Evolutionary conservation across 768 basidiomycete genomes (phyloP).

Genomic region (Auricularia sp.): DNA sequence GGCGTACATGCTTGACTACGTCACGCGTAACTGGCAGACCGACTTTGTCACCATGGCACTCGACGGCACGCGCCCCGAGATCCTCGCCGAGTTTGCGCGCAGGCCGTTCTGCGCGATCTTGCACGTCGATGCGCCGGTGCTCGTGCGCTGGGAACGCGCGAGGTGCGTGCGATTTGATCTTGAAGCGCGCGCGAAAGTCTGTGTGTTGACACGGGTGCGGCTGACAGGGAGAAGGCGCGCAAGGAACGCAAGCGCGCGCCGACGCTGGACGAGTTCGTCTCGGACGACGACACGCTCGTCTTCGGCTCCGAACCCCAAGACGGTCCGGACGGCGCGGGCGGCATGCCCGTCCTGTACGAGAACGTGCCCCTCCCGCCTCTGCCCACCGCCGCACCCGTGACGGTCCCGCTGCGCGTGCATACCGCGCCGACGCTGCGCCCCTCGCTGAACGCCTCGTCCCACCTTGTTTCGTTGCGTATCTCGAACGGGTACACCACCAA

Average conservation of each 20-base stretch:
- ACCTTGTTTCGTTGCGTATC: conserved; percentile 50
- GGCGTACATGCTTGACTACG: conserved; percentile 52
- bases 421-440: conserved; percentile 3
- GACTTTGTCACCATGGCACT: conserved; percentile 61
- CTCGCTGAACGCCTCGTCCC: conserved; percentile 20
- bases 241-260: conserved; percentile 18
- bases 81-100: conserved; percentile 62
- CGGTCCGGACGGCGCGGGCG: neutral
- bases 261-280: conserved; percentile 61
- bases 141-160: conserved; percentile 54
- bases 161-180: conserved; percentile 26
- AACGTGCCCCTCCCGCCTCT: neutral
- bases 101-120: conserved; percentile 88
- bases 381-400: conserved; percentile 6
- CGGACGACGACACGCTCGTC: conserved; percentile 50
- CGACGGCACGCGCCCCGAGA: conserved; percentile 46
- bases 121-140: conserved; percentile 71
- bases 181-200: no score
- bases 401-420: conserved; percentile 2
- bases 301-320: neutral
- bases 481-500: conserved; percentile 52
- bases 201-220: no score
- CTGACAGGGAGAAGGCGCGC: conserved; percentile 7
- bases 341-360: conserved; percentile 39
- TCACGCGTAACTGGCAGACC: conserved; percentile 70